These are phyloP conservation scores for Baeospora myosura DNA, from an alignment of 1,284 basidiomycete species.

Conservation along the genomic window DNA sequence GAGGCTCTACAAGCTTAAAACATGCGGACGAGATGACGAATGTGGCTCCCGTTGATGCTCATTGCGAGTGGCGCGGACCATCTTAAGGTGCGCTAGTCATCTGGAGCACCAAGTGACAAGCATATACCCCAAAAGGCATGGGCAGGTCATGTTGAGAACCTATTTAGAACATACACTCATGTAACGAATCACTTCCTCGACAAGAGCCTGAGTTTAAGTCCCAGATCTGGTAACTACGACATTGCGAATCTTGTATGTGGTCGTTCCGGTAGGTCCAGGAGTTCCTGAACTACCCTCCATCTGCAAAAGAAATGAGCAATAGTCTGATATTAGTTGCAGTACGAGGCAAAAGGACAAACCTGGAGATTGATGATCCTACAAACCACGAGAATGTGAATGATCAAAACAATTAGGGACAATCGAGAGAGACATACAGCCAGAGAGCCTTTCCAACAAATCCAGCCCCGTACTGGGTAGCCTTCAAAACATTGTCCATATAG, in stretches of 20 bases:
- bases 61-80: no score
- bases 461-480: slow-evolving; percentile 30
- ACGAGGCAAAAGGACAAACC: slow-evolving; percentile 15
- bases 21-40: no score
- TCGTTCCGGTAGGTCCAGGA: slow-evolving; percentile 31
- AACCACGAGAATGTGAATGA: not conserved
- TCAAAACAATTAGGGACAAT: not conserved
- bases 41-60: no score
- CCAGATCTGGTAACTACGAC: slow-evolving; percentile 27
- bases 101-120: no score
- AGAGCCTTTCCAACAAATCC: slow-evolving; percentile 32
- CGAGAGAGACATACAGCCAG: slow-evolving; percentile 28
- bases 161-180: no score
- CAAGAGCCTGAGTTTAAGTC: slow-evolving; percentile 5
- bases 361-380: slow-evolving; percentile 37
- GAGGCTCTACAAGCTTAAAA: no score
- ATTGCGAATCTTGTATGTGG: slow-evolving; percentile 31
- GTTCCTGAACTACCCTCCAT: slow-evolving; percentile 40
- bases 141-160: no score
- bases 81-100: no score
- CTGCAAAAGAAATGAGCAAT: slow-evolving; percentile 15
- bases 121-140: no score
- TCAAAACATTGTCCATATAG: slow-evolving; percentile 30
- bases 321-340: not conserved
- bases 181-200: not conserved